Percentiles rank a stretch among this genome's conserved stretches.
phyloP scores from a whole-genome alignment of 768 basidiomycete genomes.

The Pleurotus salmoneostramineus region DNA sequence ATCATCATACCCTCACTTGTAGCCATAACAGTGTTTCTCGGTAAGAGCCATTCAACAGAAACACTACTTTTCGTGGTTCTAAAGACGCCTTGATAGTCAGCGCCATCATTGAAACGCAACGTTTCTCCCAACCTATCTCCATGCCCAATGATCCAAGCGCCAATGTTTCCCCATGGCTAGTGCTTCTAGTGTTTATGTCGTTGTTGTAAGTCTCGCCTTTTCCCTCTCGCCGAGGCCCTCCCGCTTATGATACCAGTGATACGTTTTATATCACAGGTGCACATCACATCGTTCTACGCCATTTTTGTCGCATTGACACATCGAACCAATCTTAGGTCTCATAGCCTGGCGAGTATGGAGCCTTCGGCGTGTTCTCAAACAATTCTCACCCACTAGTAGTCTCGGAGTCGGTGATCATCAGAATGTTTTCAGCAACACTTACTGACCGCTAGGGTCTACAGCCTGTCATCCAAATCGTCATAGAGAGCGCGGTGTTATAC shows the following conservation, averaged over 20 bases:
- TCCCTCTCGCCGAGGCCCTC: not conserved
- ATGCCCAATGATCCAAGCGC: not conserved
- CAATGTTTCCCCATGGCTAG: not conserved
- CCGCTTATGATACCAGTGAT: not conserved
- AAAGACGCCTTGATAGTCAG: not conserved
- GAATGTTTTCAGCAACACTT: not conserved
- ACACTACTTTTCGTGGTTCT: not conserved
- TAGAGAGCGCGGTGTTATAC: not conserved
- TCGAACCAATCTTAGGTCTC: not conserved
- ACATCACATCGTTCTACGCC: not conserved
- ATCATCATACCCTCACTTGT: not conserved
- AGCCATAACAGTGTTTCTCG: not conserved
- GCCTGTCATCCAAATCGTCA: not conserved
- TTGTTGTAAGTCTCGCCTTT: not conserved
- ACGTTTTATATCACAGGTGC: not conserved
- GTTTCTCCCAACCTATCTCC: not conserved
- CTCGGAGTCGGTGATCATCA: not conserved
- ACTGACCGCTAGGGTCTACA: not conserved
- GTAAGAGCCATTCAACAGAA: not conserved
- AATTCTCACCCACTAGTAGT: not conserved
- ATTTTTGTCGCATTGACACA: not conserved
- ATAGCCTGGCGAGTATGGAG: not conserved
- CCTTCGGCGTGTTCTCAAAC: not conserved
- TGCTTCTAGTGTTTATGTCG: not conserved
- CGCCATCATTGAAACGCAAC: not conserved